Base-by-base conservation (phyloP, 169 alveolate genomes). In the Babesia sp. region DNA sequence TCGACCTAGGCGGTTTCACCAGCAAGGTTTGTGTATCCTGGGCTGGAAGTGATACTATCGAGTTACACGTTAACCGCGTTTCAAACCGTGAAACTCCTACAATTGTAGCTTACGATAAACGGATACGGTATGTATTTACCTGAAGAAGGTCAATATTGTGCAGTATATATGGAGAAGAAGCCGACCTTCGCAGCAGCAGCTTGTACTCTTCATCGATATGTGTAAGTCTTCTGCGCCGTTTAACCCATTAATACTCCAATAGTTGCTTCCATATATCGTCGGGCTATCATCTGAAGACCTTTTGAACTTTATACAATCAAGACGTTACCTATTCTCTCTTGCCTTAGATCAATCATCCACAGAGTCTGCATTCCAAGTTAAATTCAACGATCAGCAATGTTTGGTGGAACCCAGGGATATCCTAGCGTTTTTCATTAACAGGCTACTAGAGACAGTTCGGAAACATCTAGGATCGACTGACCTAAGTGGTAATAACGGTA, bases 121-220 rank as follows among this genome's bases (percentile, higher is more conserved):
- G 86, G 16, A 41, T 48, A 24, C 57, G 86, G 86, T 77, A 57
- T 0, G 37, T 2, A 4, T 63, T 8, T 2, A 12, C 16, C n/a
- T 2, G 4, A 33, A 18, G n/a, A 56, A 45, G n/a, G 41, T 42
- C 9, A 24, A 39, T 22, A 2, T 5, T 18, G 22, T 41, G 18
- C 61, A 77, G 86, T 12, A n/a, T 77, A 7, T 77, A 77, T 56
- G 86, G 86, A 33, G 86, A 77, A 42, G 86, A 77, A 63, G 86
- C 86, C 34, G 86, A 77, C 31, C 71, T 71, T 14, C 50, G 86
- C n/a, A 54, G 63, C 44, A 37, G 82, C 50, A 77, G 79, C 42
- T 36, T 77, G 55, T 42, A 45, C 33, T 9, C 26, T 12, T 24
- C 71, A 4, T 31, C 82, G 3, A 20, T 77, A 20, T 71, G 66